Evolutionary conservation across 2,329 filamentous ascomycete genomes (phyloP).

Genomic region (Aureobasidium zeae): DNA sequence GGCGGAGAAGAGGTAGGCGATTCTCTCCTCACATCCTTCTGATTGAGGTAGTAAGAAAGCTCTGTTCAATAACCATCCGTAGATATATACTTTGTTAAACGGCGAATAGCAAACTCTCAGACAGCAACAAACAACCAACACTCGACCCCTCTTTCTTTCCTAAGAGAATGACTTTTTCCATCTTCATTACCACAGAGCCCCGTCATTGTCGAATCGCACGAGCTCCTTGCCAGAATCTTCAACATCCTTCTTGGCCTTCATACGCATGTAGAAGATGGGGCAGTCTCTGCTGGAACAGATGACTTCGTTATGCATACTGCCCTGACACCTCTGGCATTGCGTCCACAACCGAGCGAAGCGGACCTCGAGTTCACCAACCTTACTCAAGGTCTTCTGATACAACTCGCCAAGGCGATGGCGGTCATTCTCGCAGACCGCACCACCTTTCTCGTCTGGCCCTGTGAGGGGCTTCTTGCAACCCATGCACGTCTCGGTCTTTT

Average conservation of each 20-base stretch:
- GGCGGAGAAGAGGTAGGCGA: no score
- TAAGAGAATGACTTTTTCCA: no score
- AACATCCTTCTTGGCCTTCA: constrained; percentile 99
- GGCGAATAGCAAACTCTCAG: no score
- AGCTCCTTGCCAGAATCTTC: constrained; percentile 91
- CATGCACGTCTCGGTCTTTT: constrained; percentile 97
- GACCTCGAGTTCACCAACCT: constrained; percentile 86
- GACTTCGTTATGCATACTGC: constrained; percentile 95
- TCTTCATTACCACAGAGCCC: constrained; percentile 52
- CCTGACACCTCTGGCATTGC: constrained; percentile 95
- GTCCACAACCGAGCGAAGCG: constrained; percentile 92
- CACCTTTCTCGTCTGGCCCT: constrained; percentile 66
- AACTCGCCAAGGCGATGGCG: constrained; percentile 78
- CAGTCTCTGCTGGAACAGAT: constrained; percentile 96
- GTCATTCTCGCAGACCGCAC: constrained; percentile 84
- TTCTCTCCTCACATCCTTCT: no score
- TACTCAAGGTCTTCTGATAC: constrained; percentile 82
- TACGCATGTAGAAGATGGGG: constrained; percentile 99
- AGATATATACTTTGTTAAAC: no score
- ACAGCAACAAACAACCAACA: no score
- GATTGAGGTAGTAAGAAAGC: no score
- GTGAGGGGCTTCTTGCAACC: constrained; percentile 95
- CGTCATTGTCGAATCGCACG: constrained; percentile 78
- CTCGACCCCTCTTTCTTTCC: background rate
- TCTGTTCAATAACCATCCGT: no score